Evolutionary conservation across 2,329 filamentous ascomycete species (phyloP).

Genomic region (Leptodontidium sp.): DNA sequence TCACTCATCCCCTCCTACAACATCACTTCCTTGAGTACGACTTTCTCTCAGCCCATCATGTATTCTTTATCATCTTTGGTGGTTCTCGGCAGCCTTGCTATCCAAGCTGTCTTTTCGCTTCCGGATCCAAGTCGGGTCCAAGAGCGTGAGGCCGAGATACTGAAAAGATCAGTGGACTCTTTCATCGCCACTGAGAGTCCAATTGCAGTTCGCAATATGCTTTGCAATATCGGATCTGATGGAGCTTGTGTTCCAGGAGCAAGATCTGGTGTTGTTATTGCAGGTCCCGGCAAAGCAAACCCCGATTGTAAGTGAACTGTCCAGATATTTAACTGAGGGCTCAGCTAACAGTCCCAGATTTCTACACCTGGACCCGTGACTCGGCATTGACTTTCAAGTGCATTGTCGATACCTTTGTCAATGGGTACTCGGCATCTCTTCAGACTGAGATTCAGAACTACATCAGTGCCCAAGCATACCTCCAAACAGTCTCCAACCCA

Average conservation of each 20-base stretch:
- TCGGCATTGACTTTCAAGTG: conserved; percentile 74
- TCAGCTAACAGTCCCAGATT: conserved; percentile 60
- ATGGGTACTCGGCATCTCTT: conserved; percentile 58
- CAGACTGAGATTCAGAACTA: conserved; percentile 69
- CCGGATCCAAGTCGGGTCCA: conserved; percentile 48
- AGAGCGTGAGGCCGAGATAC: conserved; percentile 48
- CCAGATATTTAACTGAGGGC: not conserved
- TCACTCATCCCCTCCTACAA: conserved; percentile 40
- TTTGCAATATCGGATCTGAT: conserved; percentile 66
- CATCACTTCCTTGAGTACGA: conserved; percentile 26
- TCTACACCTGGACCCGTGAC: conserved; percentile 82
- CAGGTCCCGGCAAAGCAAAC: conserved; percentile 60
- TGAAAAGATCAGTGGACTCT: conserved; percentile 59
- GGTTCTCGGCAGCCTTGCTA: conserved; percentile 59
- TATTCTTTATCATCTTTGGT: conserved; percentile 59
- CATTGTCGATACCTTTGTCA: conserved; percentile 70
- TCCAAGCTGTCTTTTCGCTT: conserved; percentile 59
- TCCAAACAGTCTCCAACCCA: conserved; percentile 67
- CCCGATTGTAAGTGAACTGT: conserved; percentile 59
- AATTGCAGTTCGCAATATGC: conserved; percentile 59
- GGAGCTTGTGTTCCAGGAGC: conserved; percentile 60
- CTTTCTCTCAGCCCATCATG: conserved; percentile 53
- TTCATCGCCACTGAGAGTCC: conserved; percentile 62
- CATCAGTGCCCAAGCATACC: conserved; percentile 67
- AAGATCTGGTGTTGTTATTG: conserved; percentile 61